A percentile compares a stretch with the other conserved stretches of the same genome.
Evolutionary conservation across 2,329 filamentous ascomycete species (phyloP).

Genomic region (Thermoascus crustaceus): DNA sequence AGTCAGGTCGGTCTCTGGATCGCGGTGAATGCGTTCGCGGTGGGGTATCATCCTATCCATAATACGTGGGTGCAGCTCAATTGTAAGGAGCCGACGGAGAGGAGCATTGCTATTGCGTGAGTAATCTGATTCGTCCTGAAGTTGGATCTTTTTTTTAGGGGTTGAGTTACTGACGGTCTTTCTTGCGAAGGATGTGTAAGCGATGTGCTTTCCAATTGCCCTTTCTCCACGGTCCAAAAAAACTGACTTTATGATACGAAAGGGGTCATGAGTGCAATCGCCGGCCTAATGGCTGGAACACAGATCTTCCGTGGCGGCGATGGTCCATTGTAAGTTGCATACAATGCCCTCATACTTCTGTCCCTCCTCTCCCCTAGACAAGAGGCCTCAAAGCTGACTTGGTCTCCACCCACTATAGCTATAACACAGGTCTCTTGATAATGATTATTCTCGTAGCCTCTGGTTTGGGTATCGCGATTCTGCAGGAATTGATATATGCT

Average conservation of each 20-base stretch:
- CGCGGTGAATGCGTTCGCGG: slow-evolving; percentile 42
- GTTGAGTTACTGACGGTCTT: neutral
- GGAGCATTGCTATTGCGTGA: slow-evolving; percentile 44
- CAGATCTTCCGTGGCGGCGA: slow-evolving; percentile 42
- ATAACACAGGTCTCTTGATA: slow-evolving; percentile 37
- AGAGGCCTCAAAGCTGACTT: neutral
- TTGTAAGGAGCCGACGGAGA: slow-evolving; percentile 38
- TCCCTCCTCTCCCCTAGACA: too few relatives aligned
- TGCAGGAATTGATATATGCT: slow-evolving; percentile 35
- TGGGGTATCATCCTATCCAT: slow-evolving; percentile 47
- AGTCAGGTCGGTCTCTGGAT: slow-evolving; percentile 46
- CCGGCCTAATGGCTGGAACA: slow-evolving; percentile 44
- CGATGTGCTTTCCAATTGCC: too few relatives aligned
- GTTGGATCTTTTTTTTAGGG: neutral
- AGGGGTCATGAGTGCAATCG: slow-evolving; percentile 46
- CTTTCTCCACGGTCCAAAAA: too few relatives aligned
- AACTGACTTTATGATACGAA: too few relatives aligned
- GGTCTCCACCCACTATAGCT: too few relatives aligned
- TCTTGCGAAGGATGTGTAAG: too few relatives aligned
- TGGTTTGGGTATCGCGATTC: slow-evolving; percentile 33
- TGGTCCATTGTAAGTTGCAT: slow-evolving; percentile 32
- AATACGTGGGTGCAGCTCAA: slow-evolving; percentile 49
- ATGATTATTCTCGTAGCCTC: slow-evolving; percentile 40
- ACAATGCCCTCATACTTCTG: too few relatives aligned
- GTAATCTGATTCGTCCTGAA: slow-evolving; percentile 12